Percentiles rank a stretch among this genome's conserved stretches.
These are phyloP conservation scores for Alternaria postmessia DNA, from an alignment of 2,329 filamentous ascomycete species.

Conservation along the genomic window DNA sequence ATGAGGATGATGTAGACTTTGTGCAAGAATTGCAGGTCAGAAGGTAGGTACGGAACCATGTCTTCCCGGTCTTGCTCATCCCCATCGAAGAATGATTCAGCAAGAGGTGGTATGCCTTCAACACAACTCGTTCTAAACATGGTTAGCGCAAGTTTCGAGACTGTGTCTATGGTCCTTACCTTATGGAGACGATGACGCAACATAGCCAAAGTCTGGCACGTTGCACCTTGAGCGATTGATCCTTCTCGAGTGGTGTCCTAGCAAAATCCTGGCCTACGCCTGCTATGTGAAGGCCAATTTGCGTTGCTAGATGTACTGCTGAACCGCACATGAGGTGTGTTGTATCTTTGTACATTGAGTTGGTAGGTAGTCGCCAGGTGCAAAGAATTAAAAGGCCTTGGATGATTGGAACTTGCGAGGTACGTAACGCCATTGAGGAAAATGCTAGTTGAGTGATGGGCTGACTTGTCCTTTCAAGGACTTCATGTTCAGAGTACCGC, in stretches of 20 bases:
- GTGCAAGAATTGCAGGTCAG: conserved; percentile 44
- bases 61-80: conserved; percentile 46
- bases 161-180: conserved; percentile 25
- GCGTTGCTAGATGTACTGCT: conserved; percentile 52
- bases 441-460: conserved; percentile 50
- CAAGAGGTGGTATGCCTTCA: conserved; percentile 48
- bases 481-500: conserved; percentile 48
- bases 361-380: conserved; percentile 53
- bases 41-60: conserved; percentile 41
- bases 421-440: conserved; percentile 47
- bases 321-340: conserved; percentile 53
- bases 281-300: conserved; percentile 52
- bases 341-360: conserved; percentile 53
- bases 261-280: conserved; percentile 53
- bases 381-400: conserved; percentile 52
- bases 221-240: conserved; percentile 46
- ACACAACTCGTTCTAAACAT: conserved; percentile 39
- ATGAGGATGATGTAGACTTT: conserved; percentile 46
- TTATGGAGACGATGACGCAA: conserved; percentile 49
- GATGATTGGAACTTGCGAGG: conserved; percentile 50
- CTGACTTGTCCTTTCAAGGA: conserved; percentile 44
- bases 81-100: conserved; percentile 45
- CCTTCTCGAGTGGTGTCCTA: conserved; percentile 47
- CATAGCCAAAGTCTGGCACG: conserved; percentile 50
- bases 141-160: conserved; percentile 18